Evolutionary conservation across 305 asterid species (phyloP).

Genomic region (Petunia hybrid): DNA sequence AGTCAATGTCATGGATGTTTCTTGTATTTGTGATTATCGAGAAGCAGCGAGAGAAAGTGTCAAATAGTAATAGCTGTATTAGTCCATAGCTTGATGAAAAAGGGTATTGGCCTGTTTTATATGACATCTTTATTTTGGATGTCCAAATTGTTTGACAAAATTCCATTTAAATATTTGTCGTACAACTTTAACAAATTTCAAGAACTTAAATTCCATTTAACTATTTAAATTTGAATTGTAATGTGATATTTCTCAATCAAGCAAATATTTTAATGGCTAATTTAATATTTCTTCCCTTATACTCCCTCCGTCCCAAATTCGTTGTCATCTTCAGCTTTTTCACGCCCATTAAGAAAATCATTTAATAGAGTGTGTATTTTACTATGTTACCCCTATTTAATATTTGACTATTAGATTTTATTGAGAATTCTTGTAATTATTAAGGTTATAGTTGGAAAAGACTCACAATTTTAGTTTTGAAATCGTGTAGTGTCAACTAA

Average conservation of each 20-base stretch:
- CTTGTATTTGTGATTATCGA: not conserved
- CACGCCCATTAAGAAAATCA: no score
- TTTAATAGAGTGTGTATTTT: no score
- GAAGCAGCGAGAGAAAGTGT: not conserved
- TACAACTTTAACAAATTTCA: not conserved
- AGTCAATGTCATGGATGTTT: not conserved
- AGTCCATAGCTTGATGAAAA: not conserved
- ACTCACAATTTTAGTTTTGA: no score
- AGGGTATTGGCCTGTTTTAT: not conserved
- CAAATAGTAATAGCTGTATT: not conserved
- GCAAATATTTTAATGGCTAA: not conserved
- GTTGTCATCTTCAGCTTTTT: no score
- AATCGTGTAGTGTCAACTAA: no score
- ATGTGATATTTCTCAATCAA: not conserved
- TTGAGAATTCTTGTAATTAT: no score
- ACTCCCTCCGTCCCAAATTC: no score
- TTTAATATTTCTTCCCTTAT: not conserved
- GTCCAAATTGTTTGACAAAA: not conserved
- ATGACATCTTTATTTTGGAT: not conserved
- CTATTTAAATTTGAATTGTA: not conserved
- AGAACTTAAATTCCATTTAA: not conserved
- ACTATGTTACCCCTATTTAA: no score
- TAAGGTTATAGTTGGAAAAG: no score
- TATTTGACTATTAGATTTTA: no score
- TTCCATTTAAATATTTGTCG: not conserved